These are phyloP conservation scores for Rutstroemia sp. DNA, from an alignment of 2,329 filamentous ascomycete species.

Conservation along the genomic window DNA sequence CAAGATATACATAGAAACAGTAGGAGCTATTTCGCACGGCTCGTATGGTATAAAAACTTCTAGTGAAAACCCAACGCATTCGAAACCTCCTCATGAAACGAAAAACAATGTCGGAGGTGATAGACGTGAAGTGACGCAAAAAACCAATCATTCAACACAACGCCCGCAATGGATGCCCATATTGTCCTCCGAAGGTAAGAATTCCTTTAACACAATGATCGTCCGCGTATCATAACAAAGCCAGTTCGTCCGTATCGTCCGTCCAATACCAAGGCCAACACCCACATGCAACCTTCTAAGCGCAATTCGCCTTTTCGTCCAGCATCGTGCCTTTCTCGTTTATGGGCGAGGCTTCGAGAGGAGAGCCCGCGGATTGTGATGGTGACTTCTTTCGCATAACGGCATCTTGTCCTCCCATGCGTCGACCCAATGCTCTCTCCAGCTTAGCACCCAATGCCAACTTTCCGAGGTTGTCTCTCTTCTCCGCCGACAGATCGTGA, in stretches of 20 bases:
- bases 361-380: slow-evolving; percentile 1
- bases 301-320: neutral
- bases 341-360: neutral
- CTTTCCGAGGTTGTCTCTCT: slow-evolving; percentile 62
- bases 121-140: neutral
- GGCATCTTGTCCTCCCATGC: slow-evolving; percentile 66
- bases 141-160: slow-evolving; percentile 5
- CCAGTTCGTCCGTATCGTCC: neutral
- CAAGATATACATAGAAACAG: neutral
- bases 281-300: neutral
- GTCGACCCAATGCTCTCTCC: slow-evolving; percentile 58
- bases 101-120: slow-evolving; percentile 5
- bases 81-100: neutral
- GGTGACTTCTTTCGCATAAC: slow-evolving; percentile 41
- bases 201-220: neutral
- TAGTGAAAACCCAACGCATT: too few species aligned
- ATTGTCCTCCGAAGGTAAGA: neutral
- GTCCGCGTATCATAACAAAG: neutral
- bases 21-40: slow-evolving; percentile 1
- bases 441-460: slow-evolving; percentile 67
- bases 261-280: neutral
- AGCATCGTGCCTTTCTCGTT: neutral
- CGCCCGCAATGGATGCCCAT: slow-evolving; percentile 8
- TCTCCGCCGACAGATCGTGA: slow-evolving; percentile 57
- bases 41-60: slow-evolving; percentile 6